Percentiles rank a stretch among this genome's conserved stretches.
phyloP scores from a whole-genome alignment of 2,329 filamentous ascomycete genomes.

The Didymella glomerata region DNA sequence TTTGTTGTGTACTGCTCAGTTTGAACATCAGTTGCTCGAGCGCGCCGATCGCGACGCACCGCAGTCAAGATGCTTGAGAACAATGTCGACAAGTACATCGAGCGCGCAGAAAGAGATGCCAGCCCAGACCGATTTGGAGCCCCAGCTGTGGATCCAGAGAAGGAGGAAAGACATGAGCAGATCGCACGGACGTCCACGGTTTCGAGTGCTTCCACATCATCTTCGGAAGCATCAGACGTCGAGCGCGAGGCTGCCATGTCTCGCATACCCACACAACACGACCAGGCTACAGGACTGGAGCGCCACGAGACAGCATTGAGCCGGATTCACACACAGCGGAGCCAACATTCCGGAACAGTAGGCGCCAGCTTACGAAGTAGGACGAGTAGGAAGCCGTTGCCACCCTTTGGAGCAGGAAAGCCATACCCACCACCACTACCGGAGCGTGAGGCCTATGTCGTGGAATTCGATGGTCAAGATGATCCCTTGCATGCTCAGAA shows the following conservation, averaged over 20 bases:
- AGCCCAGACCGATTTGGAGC: constrained; percentile 52
- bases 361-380: constrained; percentile 61
- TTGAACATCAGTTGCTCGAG: not conserved
- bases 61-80: constrained; percentile 57
- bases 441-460: constrained; percentile 68
- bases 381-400: constrained; percentile 66
- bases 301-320: constrained; percentile 73
- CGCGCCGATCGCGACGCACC: constrained; percentile 6
- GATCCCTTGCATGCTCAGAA: constrained; percentile 89
- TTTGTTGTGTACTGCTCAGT: not conserved
- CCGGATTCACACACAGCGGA: constrained; percentile 74
- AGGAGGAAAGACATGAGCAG: constrained; percentile 54
- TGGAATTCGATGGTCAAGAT: constrained; percentile 81
- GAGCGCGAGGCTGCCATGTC: constrained; percentile 60
- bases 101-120: constrained; percentile 64
- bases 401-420: constrained; percentile 77
- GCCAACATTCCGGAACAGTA: constrained; percentile 77
- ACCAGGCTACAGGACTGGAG: constrained; percentile 64
- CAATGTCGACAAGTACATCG: constrained; percentile 60
- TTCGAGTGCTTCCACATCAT: constrained; percentile 59
- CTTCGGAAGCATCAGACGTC: constrained; percentile 50
- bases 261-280: constrained; percentile 69
- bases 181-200: constrained; percentile 67
- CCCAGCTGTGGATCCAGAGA: constrained; percentile 48
- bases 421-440: constrained; percentile 75